These are phyloP conservation scores for Talaromyces funiculosus DNA, from an alignment of 2,329 filamentous ascomycete genomes.

Conservation along the genomic window DNA sequence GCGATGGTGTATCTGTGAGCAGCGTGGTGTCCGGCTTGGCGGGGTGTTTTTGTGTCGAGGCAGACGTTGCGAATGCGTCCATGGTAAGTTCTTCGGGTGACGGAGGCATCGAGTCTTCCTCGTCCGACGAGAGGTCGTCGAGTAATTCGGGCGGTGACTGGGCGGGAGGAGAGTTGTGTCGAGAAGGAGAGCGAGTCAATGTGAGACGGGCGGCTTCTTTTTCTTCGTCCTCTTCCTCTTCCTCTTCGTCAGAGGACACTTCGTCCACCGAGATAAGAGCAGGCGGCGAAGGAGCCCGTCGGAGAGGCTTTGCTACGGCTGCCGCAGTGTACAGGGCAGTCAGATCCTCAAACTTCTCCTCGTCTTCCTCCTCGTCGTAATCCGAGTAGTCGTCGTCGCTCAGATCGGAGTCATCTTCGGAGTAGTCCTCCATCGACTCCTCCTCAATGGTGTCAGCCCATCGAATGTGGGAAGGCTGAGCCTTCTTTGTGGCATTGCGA, in stretches of 20 bases:
- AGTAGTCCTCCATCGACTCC: constrained; percentile 65
- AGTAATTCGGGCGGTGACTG: constrained; percentile 53
- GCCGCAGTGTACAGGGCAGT: constrained; percentile 16
- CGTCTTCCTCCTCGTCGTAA: constrained; percentile 39
- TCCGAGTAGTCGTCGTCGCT: constrained; percentile 46
- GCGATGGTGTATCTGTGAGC: constrained; percentile 31
- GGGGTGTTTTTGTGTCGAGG: constrained; percentile 40
- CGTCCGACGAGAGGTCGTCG: constrained; percentile 59
- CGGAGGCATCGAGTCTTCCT: constrained; percentile 68
- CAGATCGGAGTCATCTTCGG: constrained; percentile 53
- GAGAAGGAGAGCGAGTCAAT: constrained; percentile 64
- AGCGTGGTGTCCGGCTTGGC: constrained; percentile 15
- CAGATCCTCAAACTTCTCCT: constrained; percentile 11
- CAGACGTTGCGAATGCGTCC: constrained; percentile 48
- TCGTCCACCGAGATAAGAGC: constrained; percentile 27
- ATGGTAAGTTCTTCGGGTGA: constrained; percentile 57
- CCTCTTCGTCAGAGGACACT: constrained; percentile 54
- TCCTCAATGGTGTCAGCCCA: constrained; percentile 78
- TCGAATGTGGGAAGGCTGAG: constrained; percentile 62
- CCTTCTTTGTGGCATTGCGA: constrained; percentile 64
- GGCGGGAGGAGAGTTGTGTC: constrained; percentile 57
- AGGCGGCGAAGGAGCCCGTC: constrained; percentile 28
- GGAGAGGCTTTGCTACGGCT: constrained; percentile 16
- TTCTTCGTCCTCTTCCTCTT: constrained; percentile 57
- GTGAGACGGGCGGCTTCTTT: constrained; percentile 56